Percentiles rank a stretch among this genome's conserved stretches.
Conservation (phyloP, 306 rosid genomes). For the Sindora glabra region DNA sequence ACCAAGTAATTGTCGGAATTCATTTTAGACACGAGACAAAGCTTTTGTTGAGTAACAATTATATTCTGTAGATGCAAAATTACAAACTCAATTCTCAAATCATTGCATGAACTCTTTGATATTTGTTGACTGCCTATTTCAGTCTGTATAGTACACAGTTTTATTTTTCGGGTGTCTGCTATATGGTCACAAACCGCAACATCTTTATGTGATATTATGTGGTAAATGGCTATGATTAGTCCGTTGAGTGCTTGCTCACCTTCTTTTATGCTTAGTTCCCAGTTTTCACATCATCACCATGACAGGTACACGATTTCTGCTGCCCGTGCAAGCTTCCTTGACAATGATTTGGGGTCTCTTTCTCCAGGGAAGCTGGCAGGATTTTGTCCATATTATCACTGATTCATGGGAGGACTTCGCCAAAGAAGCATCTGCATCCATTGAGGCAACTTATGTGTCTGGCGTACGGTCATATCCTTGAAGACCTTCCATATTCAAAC, state of each 20-base stretch:
- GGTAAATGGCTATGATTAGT: not conserved
- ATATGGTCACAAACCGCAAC: too few species aligned
- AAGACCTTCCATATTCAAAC: not conserved
- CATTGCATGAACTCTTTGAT: too few species aligned
- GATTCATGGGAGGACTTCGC: conserved; percentile 59
- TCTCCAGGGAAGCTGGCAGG: conserved; percentile 72
- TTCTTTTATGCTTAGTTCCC: not conserved
- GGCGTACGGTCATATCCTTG: conserved; percentile 67
- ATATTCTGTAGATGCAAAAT: not conserved
- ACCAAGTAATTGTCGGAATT: not conserved
- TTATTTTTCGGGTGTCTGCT: not conserved
- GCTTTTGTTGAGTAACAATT: not conserved
- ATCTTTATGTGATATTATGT: not conserved
- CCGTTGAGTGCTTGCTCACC: not conserved
- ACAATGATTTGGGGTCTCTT: conserved; percentile 59
- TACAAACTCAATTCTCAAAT: not conserved
- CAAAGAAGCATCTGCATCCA: conserved; percentile 46
- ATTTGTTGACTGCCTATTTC: too few species aligned
- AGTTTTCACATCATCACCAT: not conserved
- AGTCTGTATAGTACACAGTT: too few species aligned
- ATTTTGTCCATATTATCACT: conserved; percentile 58
- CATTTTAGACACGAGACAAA: not conserved
- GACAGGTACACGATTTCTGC: conserved; percentile 74
- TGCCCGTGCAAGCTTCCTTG: conserved; percentile 81
- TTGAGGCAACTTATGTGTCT: conserved; percentile 67